A percentile compares a stretch with the other conserved stretches of the same genome.
Conservation (phyloP, 176 grass and related monocot genomes). For the Phragmites australis region DNA sequence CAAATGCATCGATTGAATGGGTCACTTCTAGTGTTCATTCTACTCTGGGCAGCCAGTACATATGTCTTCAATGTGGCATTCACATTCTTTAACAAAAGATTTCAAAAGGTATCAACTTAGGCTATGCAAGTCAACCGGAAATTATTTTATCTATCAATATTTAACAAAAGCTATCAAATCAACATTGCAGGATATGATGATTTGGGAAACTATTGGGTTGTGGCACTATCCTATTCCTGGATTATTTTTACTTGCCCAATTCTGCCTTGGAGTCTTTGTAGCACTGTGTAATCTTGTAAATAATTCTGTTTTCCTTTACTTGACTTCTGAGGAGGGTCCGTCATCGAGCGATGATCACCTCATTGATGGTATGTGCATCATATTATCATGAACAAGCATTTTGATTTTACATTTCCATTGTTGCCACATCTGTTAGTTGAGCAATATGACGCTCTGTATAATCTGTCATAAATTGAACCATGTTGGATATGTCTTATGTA, state of each 20-base stretch:
- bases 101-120: constrained; percentile 73
- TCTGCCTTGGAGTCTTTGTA: constrained; percentile 94
- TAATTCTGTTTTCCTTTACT: constrained; percentile 86
- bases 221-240: constrained; percentile 99
- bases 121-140: constrained; percentile 25
- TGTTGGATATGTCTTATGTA: not conserved
- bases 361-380: constrained; percentile 65
- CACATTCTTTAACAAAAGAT: constrained; percentile 95
- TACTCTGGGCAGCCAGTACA: constrained; percentile 91
- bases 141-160: constrained; percentile 18
- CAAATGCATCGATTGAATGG: constrained; percentile 95
- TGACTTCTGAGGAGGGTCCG: constrained; percentile 54
- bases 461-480: constrained; percentile 1
- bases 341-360: constrained; percentile 74
- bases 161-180: constrained; percentile 27
- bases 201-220: constrained; percentile 97
- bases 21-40: constrained; percentile 89
- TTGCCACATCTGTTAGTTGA: not conserved
- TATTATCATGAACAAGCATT: constrained; percentile 6
- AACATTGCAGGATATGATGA: constrained; percentile 86
- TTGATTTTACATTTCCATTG: constrained; percentile 27
- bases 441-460: not conserved
- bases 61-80: constrained; percentile 98
- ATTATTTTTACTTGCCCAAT: constrained; percentile 95
- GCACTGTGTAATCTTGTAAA: constrained; percentile 98